Base-by-base conservation (phyloP, 2,329 filamentous ascomycete genomes). In the Massarina eburnea region DNA sequence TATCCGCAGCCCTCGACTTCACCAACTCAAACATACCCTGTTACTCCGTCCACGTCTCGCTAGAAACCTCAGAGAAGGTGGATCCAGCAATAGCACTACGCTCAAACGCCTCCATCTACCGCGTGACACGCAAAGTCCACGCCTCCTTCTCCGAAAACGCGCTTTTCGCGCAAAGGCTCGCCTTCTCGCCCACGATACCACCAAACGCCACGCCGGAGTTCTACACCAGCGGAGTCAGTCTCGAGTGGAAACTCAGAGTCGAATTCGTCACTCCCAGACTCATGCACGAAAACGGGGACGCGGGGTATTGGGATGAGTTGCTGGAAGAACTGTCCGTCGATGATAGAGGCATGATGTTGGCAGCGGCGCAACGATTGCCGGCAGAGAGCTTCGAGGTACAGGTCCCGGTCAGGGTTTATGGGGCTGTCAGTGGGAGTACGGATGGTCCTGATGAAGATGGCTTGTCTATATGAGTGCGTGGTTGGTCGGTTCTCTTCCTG, bases 341-440 rank as follows among this genome's bases (percentile, higher is more conserved):
- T 64, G 89, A 95, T 54, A 79, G 89, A 33, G 89, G 89, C 2
- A 81, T 85, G 1, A 80, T 94, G 12, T 76, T 91, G 41, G 88
- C 90, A 14, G 88, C 89, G 0, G 82, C 86, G 40, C 89, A 95
- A 73, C 83, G 84, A 52, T 62, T 96, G 41, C 80, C 84, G 8
- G 92, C 89, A 59, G 91, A 96, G 74, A 95, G 88, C 59, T 96
- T 96, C 70, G 91, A 96, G 70, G 88, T 95, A 36, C 83, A 84
- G 26, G 89, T 96, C 36, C 91, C 91, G 20, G 74, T 96, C 54
- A 82, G 84, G 40, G 88, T 96, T 8, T 96, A 95, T 58, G 80
- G 80, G 4, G 78, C 79, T 49, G 73, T 76, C 4, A 73, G 77
- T 22, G 73, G 75, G 20, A 73, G 42, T 7, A 48, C 52, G 1